Evolutionary conservation across 2,329 filamentous ascomycete genomes (phyloP), one percentile per base, ranked within the genome.

Genomic region (Diaporthe sp.): DNA sequence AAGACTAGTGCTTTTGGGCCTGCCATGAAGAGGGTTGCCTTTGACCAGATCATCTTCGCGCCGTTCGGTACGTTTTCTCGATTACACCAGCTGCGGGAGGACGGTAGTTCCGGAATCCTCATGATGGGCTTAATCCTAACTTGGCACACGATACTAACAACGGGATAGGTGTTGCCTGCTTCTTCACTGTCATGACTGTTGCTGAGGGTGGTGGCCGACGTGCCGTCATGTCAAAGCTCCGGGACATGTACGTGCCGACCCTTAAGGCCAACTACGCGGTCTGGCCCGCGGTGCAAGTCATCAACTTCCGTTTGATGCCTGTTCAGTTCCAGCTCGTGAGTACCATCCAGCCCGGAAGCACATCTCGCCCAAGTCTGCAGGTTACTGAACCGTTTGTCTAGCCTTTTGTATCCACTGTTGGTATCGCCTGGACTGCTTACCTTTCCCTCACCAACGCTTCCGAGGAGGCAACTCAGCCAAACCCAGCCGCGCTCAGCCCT

Each of bases 341-440:
- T 90, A 61, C 40, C 61, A 17, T 72, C 38, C 33, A 4, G 17
- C n/a, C 40, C 13, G 9, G 15, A 8, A 10, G 45, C 25, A 30
- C 17, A 57, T 10, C 47, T 33, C 15, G 6, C 19, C 33, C 12
- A 19, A 30, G 1, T 52, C 30, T 61, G 38, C 33, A 54, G 15
- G 8, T 42, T 64, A 25, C 71, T 78, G 35, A 78, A 74, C 72
- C 67, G 78, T 28, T 17, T 45, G n/a, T 52, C 58, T 80, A 98
- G 96, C 96, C 96, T 0, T 98, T 99, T 82, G 96, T 98, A 12
- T 98, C 96, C 22, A 97, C 95, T 12, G 86, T 99, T 73, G 96
- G 96, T 88, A 98, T 98, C 80, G 95, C 95, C 45, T 98, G 96
- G 97, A 98, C 97, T 15, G 96, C 96, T 28, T 99, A 98, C 84